Evolutionary conservation across 2,329 filamentous ascomycete genomes (phyloP).

Genomic region (Talaromyces sp.): DNA sequence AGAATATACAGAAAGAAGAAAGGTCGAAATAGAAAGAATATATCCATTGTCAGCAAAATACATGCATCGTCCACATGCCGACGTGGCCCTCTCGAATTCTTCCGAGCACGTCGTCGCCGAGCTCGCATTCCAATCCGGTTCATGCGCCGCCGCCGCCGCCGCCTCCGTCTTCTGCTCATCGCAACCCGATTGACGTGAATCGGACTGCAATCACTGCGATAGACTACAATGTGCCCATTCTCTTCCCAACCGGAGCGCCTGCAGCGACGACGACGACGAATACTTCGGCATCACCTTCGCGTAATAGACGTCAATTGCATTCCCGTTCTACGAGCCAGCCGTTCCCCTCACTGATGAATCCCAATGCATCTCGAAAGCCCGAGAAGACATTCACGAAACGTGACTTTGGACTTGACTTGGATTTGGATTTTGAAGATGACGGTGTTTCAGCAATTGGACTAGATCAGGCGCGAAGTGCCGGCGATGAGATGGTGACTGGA

Average conservation of each 20-base stretch:
- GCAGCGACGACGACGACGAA: neutral
- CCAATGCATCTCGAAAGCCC: constrained; percentile 45
- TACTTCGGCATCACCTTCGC: constrained; percentile 16
- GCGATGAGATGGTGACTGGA: constrained; percentile 64
- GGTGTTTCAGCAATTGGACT: constrained; percentile 34
- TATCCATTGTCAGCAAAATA: neutral
- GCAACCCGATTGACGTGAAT: constrained; percentile 17
- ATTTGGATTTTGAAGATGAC: constrained; percentile 48
- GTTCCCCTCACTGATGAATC: constrained; percentile 67
- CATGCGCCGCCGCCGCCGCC: constrained; percentile 5
- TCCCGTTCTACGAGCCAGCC: constrained; percentile 75
- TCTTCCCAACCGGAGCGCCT: neutral
- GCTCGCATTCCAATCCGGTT: constrained; percentile 15
- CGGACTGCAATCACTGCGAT: constrained; percentile 23
- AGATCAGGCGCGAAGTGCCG: constrained; percentile 41
- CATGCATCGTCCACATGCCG: constrained; percentile 34
- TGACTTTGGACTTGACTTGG: constrained; percentile 42
- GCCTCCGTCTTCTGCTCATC: constrained; percentile 2
- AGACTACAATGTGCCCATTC: constrained; percentile 21
- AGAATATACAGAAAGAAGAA: neutral
- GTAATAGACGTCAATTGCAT: constrained; percentile 42
- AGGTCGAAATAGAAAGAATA: constrained; percentile 5
- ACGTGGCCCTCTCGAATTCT: constrained; percentile 33
- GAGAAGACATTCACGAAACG: constrained; percentile 51
- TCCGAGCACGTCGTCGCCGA: constrained; percentile 27